Evolutionary conservation across 2,329 filamentous ascomycete genomes (phyloP), one percentile per base, ranked within the genome.

Genomic region (Stagonosporopsis cucurbitacearum): DNA sequence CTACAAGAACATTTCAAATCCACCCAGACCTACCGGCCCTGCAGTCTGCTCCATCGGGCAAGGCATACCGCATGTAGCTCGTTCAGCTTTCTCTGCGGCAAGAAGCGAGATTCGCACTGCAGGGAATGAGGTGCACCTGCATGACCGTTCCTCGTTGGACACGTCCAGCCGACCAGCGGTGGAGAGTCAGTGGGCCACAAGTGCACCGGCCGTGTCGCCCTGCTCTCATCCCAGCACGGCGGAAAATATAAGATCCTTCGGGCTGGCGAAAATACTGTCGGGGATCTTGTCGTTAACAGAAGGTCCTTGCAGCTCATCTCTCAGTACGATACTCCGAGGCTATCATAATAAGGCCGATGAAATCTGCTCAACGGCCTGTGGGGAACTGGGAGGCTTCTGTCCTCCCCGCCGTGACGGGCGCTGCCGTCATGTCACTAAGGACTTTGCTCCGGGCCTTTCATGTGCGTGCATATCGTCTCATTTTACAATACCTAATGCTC

Each of bases 181-280:
- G 47, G 53, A 56, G 32, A 50, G 47, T 47, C 47, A 26, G 45
- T 20, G 40, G 32, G 33, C 30, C 51, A 51, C 15, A 22, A 30
- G 54, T 49, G 60, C 49, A 65, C 57, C 59, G 64, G 55, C 62
- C 63, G 61, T 62, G 53, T 62, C 52, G 54, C 54, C 60, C 52
- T 63, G 42, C 53, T 43, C 47, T 43, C 47, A 56, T 47, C 37
- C 47, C 43, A 51, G 42, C 42, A 37, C 36, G 36, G 47, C 53
- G 47, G 53, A 51, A 51, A 43, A 43, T 47, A 56, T 51, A 42
- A 43, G 32, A 51, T 56, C 37, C 53, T 48, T 43, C 37, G 47
- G 23, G n/a, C n/a, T n/a, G n/a, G n/a, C 73, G 71, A 70, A 71
- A 68, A 65, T 70, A 64, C 66, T 60, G 66, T 63, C 70, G 70